A percentile compares a stretch with the other conserved stretches of the same genome.
These are phyloP conservation scores for Saccharomyces hybrid DNA, from an alignment of 1,139 yeast genomes.

Conservation along the genomic window DNA sequence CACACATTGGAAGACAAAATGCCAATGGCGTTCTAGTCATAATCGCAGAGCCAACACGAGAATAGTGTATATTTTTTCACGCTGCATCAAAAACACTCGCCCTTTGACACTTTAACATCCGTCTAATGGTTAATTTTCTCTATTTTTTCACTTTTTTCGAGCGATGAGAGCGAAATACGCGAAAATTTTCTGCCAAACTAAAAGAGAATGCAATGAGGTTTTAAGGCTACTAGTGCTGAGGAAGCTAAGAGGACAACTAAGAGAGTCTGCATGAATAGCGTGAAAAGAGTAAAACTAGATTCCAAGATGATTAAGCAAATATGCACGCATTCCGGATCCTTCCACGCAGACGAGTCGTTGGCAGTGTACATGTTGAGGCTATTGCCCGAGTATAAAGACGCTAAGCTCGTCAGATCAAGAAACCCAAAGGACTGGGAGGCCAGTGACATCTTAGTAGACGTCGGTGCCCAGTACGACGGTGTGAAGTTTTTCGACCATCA, in stretches of 20 bases:
- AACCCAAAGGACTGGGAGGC: slow-evolving; percentile 74
- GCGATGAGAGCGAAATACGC: neutral
- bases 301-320: slow-evolving; percentile 36
- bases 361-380: slow-evolving; percentile 81
- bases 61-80: neutral
- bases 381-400: slow-evolving; percentile 60
- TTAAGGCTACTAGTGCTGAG: neutral
- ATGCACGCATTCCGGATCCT: slow-evolving; percentile 93
- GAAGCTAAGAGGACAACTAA: neutral
- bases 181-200: neutral
- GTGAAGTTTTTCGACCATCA: slow-evolving; percentile 90
- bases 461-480: slow-evolving; percentile 85
- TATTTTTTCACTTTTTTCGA: neutral
- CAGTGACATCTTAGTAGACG: slow-evolving; percentile 92
- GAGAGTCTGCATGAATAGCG: slow-evolving; percentile 8
- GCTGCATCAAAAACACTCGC: neutral
- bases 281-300: slow-evolving; percentile 23
- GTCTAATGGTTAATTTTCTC: neutral
- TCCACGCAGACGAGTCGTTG: slow-evolving; percentile 96
- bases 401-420: slow-evolving; percentile 74
- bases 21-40: neutral
- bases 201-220: neutral
- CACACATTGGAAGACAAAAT: neutral
- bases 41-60: neutral
- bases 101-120: neutral